Percentiles rank a stretch among this genome's conserved stretches.
phyloP scores from a whole-genome alignment of 371 early-diverging fungal species.

The Mucor piriformis region DNA sequence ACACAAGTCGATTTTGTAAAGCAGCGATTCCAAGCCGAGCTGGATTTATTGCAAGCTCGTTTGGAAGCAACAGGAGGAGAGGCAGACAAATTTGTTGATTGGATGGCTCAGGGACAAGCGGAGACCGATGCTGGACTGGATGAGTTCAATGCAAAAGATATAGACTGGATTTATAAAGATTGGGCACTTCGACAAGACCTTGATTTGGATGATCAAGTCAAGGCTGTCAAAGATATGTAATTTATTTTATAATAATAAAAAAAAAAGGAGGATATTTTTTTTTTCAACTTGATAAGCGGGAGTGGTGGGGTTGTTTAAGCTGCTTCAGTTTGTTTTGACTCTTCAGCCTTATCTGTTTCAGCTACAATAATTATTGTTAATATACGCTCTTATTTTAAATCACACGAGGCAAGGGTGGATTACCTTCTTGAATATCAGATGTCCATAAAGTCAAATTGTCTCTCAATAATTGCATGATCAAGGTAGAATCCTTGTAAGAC shows the following conservation, averaged over 20 bases:
- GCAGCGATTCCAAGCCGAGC: constrained; percentile 33
- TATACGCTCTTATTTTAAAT: neutral
- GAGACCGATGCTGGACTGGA: constrained; percentile 21
- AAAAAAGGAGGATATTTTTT: neutral
- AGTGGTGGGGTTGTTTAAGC: constrained; percentile 1
- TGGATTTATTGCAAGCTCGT: constrained; percentile 16
- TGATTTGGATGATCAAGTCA: constrained; percentile 19
- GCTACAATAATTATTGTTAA: neutral
- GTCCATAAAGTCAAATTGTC: constrained; percentile 99
- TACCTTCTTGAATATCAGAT: constrained; percentile 89
- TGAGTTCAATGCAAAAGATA: constrained; percentile 35
- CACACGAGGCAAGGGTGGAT: neutral
- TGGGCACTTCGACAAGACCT: constrained; percentile 28
- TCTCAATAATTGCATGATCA: constrained; percentile 99
- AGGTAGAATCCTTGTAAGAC: constrained; percentile 99
- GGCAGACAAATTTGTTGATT: constrained; percentile 27
- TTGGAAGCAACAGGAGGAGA: constrained; percentile 29
- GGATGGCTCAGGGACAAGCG: constrained; percentile 27
- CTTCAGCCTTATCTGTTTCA: constrained; percentile 10
- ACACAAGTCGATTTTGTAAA: constrained; percentile 32
- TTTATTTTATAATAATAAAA: constrained; percentile 12
- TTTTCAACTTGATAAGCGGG: neutral
- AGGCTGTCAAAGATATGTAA: constrained; percentile 30
- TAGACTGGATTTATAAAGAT: constrained; percentile 38
- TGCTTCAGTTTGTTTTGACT: constrained; percentile 14